phyloP scores from a whole-genome alignment of 2,329 filamentous ascomycete genomes.

The Sordariomycetes sp. region DNA sequence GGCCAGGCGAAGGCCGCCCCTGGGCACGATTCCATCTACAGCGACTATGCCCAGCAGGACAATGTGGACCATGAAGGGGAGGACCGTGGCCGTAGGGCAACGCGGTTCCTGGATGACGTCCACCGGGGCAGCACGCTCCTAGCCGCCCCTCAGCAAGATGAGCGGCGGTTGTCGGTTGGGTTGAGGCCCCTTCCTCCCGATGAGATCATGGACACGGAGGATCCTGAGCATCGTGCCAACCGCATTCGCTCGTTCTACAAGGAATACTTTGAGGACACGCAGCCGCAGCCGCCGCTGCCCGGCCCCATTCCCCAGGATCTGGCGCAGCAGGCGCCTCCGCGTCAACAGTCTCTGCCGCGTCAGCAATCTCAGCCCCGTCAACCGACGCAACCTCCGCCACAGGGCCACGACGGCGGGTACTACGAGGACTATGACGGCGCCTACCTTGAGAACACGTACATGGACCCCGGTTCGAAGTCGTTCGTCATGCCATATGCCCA shows the following conservation, averaged over 20 bases:
- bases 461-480: conserved; percentile 52
- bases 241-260: conserved; percentile 98
- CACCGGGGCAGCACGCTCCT: conserved; percentile 22
- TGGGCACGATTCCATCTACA: conserved; percentile 7
- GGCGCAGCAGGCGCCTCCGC: neutral
- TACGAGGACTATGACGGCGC: conserved; percentile 65
- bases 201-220: conserved; percentile 66
- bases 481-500: conserved; percentile 78
- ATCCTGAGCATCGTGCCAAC: conserved; percentile 89
- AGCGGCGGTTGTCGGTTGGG: conserved; percentile 51
- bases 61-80: conserved; percentile 14
- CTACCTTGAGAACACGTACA: conserved; percentile 57
- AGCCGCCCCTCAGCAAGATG: conserved; percentile 39
- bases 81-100: conserved; percentile 21
- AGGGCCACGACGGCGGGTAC: conserved; percentile 28
- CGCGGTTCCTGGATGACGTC: conserved; percentile 11
- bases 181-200: conserved; percentile 81
- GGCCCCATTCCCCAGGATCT: neutral
- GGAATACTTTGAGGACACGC: conserved; percentile 88
- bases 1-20: conserved; percentile 1
- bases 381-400: neutral
- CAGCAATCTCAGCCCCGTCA: neutral
- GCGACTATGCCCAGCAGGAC: conserved; percentile 8
- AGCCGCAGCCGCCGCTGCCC: conserved; percentile 26
- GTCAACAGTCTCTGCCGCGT: neutral